A percentile compares a stretch with the other conserved stretches of the same genome.
These are phyloP conservation scores for Pyropia yezoensis DNA, from an alignment of 23 red algal species.

Conservation along the genomic window DNA sequence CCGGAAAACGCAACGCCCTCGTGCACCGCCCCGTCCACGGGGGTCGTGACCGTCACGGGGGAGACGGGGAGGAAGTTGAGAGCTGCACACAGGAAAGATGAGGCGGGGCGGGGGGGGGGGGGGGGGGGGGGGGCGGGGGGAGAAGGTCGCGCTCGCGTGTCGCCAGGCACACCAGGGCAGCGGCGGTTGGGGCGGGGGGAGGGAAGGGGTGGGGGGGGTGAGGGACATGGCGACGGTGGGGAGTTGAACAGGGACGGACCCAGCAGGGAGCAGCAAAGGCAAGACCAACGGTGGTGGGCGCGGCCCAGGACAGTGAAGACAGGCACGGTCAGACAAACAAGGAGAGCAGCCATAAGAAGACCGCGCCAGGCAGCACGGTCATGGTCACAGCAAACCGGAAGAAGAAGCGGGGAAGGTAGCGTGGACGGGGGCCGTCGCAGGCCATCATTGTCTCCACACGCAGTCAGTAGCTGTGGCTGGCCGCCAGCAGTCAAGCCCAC, in stretches of 20 bases:
- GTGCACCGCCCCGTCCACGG: conserved; percentile 42
- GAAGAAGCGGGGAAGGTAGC: not conserved
- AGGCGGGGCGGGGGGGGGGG: too few relatives aligned
- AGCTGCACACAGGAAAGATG: conserved; percentile 32
- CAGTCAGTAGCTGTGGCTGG: too few relatives aligned
- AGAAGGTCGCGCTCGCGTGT: conserved; percentile 14
- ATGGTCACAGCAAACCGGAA: not conserved
- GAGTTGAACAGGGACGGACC: not conserved
- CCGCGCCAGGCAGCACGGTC: too few relatives aligned
- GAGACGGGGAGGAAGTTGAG: conserved; percentile 84
- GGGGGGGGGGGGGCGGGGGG: too few relatives aligned
- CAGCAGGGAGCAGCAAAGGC: not conserved
- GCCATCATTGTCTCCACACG: too few relatives aligned
- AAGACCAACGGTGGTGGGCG: not conserved
- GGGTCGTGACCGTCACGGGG: conserved; percentile 51
- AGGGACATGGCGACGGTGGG: too few relatives aligned
- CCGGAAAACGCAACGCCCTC: conserved; percentile 64
- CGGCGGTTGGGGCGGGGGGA: not conserved
- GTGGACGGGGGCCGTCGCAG: not conserved
- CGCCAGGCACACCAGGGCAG: not conserved
- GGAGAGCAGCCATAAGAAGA: too few relatives aligned
- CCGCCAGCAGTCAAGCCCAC: too few relatives aligned
- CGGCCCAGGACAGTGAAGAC: too few relatives aligned
- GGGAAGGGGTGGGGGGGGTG: too few relatives aligned
- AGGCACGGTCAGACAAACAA: too few relatives aligned